Evolutionary conservation across 495 filamentous ascomycete species (phyloP).

Genomic region (Neurospora discreta): DNA sequence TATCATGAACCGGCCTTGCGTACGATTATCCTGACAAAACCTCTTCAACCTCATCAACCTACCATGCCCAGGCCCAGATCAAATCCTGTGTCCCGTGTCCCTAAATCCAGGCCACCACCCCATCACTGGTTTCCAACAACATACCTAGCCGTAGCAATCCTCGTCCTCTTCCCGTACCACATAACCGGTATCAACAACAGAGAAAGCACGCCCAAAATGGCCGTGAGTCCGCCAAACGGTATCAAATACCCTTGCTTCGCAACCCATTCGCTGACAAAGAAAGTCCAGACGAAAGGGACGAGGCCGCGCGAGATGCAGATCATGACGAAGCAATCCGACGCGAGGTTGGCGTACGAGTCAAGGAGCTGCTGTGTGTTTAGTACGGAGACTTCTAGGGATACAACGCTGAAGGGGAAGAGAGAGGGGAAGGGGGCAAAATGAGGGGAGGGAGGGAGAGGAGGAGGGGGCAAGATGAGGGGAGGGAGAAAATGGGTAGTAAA

Average conservation of each 20-base stretch:
- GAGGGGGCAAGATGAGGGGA: too few relatives aligned
- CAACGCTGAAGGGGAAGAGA: too few relatives aligned
- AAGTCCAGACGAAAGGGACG: slow-evolving; percentile 21
- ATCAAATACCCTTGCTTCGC: slow-evolving; percentile 12
- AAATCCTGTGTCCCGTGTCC: not conserved
- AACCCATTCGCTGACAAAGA: slow-evolving; percentile 20
- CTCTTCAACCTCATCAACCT: not conserved
- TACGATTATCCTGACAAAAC: too few relatives aligned
- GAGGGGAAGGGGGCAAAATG: too few relatives aligned
- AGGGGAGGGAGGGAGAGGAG: not conserved
- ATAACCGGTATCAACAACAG: slow-evolving; percentile 17
- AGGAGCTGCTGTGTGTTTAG: slow-evolving; percentile 11
- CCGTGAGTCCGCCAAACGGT: slow-evolving; percentile 17
- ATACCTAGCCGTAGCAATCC: slow-evolving; percentile 20
- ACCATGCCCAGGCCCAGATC: not conserved
- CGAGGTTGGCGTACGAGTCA: slow-evolving; percentile 20
- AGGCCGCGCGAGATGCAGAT: slow-evolving; percentile 19
- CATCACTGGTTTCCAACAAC: slow-evolving; percentile 15
- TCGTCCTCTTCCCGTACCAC: slow-evolving; percentile 18
- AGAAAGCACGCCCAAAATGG: slow-evolving; percentile 17
- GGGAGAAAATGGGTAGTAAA: too few relatives aligned
- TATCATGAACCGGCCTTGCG: too few relatives aligned
- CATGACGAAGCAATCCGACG: slow-evolving; percentile 25
- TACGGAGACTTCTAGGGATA: not conserved
- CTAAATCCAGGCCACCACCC: not conserved